phyloP scores from a whole-genome alignment of 2,329 filamentous ascomycete species.

The Dothidotthia symphoricarpi region DNA sequence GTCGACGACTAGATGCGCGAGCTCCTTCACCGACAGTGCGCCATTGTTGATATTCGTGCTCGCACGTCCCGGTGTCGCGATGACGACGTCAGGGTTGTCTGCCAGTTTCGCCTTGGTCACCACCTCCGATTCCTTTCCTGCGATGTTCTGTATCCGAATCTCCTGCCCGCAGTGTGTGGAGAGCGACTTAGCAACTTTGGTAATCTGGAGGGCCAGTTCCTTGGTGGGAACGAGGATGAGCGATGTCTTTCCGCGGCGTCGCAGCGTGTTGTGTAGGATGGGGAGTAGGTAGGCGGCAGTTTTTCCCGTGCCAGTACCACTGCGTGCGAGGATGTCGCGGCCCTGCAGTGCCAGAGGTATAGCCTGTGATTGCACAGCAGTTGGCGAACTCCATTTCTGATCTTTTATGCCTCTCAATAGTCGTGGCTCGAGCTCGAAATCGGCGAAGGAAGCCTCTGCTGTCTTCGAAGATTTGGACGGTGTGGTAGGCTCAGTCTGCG shows the following conservation, averaged over 20 bases:
- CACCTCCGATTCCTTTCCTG: slow-evolving; percentile 83
- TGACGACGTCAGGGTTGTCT: slow-evolving; percentile 81
- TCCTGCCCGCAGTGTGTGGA: slow-evolving; percentile 82
- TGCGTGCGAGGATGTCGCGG: slow-evolving; percentile 85
- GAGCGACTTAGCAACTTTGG: slow-evolving; percentile 73
- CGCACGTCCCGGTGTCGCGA: slow-evolving; percentile 85
- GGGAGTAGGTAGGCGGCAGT: slow-evolving; percentile 94
- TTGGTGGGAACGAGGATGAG: slow-evolving; percentile 91
- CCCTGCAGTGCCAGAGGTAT: slow-evolving; percentile 87
- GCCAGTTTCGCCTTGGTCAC: slow-evolving; percentile 85
- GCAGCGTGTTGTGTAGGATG: slow-evolving; percentile 79
- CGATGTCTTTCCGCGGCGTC: slow-evolving; percentile 72
- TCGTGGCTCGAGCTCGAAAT: slow-evolving; percentile 77
- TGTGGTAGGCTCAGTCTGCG: slow-evolving; percentile 17
- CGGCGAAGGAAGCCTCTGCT: slow-evolving; percentile 60
- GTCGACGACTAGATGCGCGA: slow-evolving; percentile 82
- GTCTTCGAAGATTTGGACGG: slow-evolving; percentile 13
- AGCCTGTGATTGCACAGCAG: slow-evolving; percentile 80
- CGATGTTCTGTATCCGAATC: slow-evolving; percentile 78
- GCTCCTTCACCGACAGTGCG: slow-evolving; percentile 65
- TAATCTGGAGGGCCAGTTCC: slow-evolving; percentile 90
- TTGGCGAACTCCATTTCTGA: slow-evolving; percentile 81
- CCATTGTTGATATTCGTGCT: slow-evolving; percentile 73
- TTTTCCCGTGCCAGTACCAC: slow-evolving; percentile 94
- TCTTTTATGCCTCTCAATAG: slow-evolving; percentile 82